Base-by-base conservation (phyloP, 768 basidiomycete genomes). In the Asterophora lycoperdoides region DNA sequence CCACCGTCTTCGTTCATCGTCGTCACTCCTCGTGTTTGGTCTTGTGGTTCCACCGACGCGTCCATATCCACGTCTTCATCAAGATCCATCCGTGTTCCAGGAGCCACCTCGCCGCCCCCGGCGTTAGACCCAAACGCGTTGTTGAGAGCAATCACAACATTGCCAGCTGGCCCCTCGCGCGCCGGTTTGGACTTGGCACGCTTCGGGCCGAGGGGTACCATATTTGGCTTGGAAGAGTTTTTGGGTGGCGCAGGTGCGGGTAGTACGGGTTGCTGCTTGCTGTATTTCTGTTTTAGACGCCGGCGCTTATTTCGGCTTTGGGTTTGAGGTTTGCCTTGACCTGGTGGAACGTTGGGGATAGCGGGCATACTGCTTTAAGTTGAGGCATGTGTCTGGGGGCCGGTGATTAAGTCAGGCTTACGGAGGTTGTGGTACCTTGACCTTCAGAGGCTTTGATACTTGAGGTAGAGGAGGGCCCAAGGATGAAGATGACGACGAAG, bases 171-270 rank as follows among this genome's bases (percentile, higher is more conserved):
- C 10, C 46, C 50, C 8, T 41, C 29, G 17, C 37, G 19, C 14
- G 28, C 29, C 29, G 28, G 29, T 23, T 33, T 23, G n/a, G 14
- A 19, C 14, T 17, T 13, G 15, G 17, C 4, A 18, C 26, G 37
- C 19, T 28, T 41, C 43, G 48, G 11, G 34, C 76, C 75, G 4
- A 80, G 64, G 0, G 76, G 76, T 1, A 75, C 59, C 3, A 67
- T 59, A 57, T 84, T 83, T 5, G 67, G 57, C 5, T 68, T 68
- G 0, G 77, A 74, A 19, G 55, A 59, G 0, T 65, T 65, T 42
- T 59, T 63, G 1, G 64, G 62, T 9, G 61, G 56, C n/a, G 48
- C 41, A 14, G 62, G 42, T 7, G 36, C 26, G 3, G 58, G 53
- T 9, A 42, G 55, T 14, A 49, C 33, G 3, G 50, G 28, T 7